Conservation (phyloP, 1,284 basidiomycete genomes). For the Athelia sp. region DNA sequence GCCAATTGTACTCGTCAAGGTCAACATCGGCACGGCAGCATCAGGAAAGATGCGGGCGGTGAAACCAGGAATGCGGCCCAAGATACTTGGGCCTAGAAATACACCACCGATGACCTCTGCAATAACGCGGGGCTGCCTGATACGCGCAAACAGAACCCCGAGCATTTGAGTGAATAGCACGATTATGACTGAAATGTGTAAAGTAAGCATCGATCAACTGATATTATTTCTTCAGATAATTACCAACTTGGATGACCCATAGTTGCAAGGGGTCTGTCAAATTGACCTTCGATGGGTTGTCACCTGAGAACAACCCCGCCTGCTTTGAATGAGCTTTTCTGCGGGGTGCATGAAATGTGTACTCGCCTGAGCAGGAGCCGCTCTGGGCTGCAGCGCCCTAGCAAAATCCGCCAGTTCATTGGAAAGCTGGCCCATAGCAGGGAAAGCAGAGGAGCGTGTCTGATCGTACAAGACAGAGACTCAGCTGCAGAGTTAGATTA, state of each 20-base stretch:
- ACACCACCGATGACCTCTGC: constrained; percentile 87
- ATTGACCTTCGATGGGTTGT: constrained; percentile 62
- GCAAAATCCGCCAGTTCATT: constrained; percentile 28
- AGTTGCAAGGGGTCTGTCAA: constrained; percentile 65
- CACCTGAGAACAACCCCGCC: constrained; percentile 61
- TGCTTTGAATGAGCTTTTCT: constrained; percentile 15
- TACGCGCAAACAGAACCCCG: constrained; percentile 52
- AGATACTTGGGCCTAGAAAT: constrained; percentile 70
- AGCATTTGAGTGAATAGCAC: constrained; percentile 72
- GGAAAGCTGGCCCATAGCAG: constrained; percentile 36
- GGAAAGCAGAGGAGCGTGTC: constrained; percentile 13
- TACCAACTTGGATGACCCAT: constrained; percentile 80
- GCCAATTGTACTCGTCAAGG: constrained; percentile 83
- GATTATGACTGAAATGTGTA: constrained; percentile 52
- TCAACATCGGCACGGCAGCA: constrained; percentile 67
- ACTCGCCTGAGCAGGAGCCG: constrained; percentile 46
- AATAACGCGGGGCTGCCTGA: constrained; percentile 84
- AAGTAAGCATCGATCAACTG: not conserved
- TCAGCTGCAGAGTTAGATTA: not conserved
- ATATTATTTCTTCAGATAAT: constrained; percentile 12
- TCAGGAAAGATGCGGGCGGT: constrained; percentile 71
- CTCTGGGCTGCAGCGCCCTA: constrained; percentile 28
- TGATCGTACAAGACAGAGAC: constrained; percentile 3
- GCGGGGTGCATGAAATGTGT: not conserved
- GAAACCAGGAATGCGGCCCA: constrained; percentile 69